phyloP scores from a whole-genome alignment of 208 protist species.

The Endotrypanum monterogeii region DNA sequence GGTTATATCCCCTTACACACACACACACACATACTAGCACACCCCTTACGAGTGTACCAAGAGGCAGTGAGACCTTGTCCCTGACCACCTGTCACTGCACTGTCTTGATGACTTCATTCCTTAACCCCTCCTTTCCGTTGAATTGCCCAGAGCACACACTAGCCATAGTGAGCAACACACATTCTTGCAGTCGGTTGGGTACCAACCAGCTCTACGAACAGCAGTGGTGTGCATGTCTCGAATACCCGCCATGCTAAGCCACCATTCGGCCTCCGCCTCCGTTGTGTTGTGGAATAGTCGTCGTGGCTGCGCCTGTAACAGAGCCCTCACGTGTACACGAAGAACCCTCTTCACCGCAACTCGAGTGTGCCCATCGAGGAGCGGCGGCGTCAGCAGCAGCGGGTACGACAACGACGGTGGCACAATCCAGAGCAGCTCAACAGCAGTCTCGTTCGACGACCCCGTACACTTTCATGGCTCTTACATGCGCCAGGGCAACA shows the following conservation, averaged over 20 bases:
- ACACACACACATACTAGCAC: neutral
- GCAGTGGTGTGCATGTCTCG: neutral
- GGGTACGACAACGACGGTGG: neutral
- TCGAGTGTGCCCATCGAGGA: neutral
- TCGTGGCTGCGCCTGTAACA: neutral
- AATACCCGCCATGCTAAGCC: neutral
- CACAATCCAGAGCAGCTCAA: neutral
- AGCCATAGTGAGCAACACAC: neutral
- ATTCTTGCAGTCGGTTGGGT: conserved; percentile 5
- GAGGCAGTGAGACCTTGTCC: too few species aligned
- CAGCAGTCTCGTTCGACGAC: neutral
- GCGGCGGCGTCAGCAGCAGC: neutral
- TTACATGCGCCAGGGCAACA: neutral
- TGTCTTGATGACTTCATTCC: neutral
- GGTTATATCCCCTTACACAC: too few species aligned
- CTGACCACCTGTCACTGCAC: neutral
- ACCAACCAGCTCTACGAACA: neutral
- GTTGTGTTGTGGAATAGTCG: neutral
- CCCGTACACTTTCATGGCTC: neutral
- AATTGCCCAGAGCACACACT: neutral
- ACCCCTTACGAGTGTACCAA: too few species aligned
- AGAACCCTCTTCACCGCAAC: neutral
- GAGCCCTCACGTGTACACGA: neutral
- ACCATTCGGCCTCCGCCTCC: neutral
- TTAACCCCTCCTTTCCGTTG: neutral